A percentile compares a stretch with the other conserved stretches of the same genome.
phyloP scores from a whole-genome alignment of 345 rosid genomes.

The Tarenaya hassleriana region DNA sequence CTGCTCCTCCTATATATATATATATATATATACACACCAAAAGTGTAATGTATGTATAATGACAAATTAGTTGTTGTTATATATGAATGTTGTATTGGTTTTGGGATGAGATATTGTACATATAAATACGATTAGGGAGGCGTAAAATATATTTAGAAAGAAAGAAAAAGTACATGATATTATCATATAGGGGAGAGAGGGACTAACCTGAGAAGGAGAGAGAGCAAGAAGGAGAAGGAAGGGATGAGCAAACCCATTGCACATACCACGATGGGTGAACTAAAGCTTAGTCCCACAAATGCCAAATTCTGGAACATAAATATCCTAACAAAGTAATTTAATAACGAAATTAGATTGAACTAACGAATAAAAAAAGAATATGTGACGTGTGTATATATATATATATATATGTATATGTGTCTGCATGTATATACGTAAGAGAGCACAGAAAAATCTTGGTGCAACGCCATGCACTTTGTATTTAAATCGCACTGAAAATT shows the following conservation, averaged over 20 bases:
- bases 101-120: too few relatives aligned
- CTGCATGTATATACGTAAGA: conserved; percentile 11
- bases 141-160: not conserved
- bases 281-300: conserved; percentile 56
- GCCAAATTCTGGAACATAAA: conserved; percentile 59
- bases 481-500: too few relatives aligned
- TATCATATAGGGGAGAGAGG: not conserved
- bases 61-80: too few relatives aligned
- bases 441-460: not conserved
- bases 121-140: too few relatives aligned
- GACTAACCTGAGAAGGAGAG: conserved; percentile 48
- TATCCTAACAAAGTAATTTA: conserved; percentile 28
- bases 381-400: not conserved
- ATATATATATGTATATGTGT: conserved; percentile 9
- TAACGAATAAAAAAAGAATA: conserved; percentile 11
- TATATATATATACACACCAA: not conserved
- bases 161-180: not conserved
- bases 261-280: conserved; percentile 80
- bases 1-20: conserved; percentile 34
- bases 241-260: conserved; percentile 72
- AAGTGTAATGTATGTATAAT: too few relatives aligned
- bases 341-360: conserved; percentile 1
- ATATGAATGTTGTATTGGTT: too few relatives aligned
- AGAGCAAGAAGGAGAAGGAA: conserved; percentile 55
- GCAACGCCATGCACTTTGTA: conserved; percentile 3